Percentiles rank a stretch among this genome's conserved stretches.
Evolutionary conservation across 2,329 filamentous ascomycete species (phyloP).

Genomic region (Colletotrichum phormii): DNA sequence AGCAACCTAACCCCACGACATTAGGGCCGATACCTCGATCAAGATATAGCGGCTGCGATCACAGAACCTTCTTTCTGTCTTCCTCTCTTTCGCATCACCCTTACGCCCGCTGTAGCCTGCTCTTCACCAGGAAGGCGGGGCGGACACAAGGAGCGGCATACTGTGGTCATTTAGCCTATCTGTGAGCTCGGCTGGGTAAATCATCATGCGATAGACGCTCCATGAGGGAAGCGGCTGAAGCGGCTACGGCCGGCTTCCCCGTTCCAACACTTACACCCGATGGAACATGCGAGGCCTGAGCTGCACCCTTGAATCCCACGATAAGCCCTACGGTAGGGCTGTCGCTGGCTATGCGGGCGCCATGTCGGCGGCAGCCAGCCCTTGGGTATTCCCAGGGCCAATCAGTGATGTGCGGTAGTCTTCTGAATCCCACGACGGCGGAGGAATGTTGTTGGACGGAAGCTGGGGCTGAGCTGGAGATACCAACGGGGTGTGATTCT

Average conservation of each 20-base stretch:
- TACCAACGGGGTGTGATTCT: not conserved
- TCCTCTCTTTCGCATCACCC: not conserved
- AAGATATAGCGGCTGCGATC: not conserved
- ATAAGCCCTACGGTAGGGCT: conserved; percentile 20
- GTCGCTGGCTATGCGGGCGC: not conserved
- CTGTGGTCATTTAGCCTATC: not conserved
- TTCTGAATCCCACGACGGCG: not conserved
- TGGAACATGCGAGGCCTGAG: not conserved
- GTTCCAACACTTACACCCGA: not conserved
- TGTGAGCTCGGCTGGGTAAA: not conserved
- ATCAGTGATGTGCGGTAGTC: not conserved
- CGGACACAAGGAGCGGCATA: not conserved
- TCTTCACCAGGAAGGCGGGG: not conserved
- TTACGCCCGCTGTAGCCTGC: not conserved
- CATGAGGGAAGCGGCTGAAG: not conserved
- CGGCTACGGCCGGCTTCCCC: not conserved
- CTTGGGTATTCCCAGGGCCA: not conserved
- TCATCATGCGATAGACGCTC: not conserved
- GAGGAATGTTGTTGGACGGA: not conserved
- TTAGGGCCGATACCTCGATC: not conserved
- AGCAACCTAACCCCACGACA: not conserved
- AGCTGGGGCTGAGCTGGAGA: not conserved
- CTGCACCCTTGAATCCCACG: not conserved
- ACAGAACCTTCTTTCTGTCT: not conserved
- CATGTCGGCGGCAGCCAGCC: not conserved